These are phyloP conservation scores for Chlamydomonas applanata DNA, from an alignment of 139 green algal species.

Conservation along the genomic window DNA sequence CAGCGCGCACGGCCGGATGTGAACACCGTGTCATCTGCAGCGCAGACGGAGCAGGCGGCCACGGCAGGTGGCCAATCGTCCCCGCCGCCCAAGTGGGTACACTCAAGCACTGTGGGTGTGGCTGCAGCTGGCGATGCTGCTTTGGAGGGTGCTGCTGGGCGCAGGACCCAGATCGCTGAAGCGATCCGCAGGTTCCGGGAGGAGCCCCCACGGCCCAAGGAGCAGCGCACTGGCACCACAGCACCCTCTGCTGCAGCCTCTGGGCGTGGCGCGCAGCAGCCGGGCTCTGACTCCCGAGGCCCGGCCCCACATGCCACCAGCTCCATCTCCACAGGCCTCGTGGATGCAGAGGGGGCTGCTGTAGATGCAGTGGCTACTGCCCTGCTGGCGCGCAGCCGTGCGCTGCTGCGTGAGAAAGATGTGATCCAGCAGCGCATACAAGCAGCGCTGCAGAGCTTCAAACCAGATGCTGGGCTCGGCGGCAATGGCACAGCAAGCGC, in stretches of 20 bases:
- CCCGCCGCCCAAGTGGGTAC: no score
- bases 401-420: slow-evolving; percentile 26
- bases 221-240: not conserved
- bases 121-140: not conserved
- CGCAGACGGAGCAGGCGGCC: slow-evolving; percentile 1
- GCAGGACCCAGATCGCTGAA: not conserved
- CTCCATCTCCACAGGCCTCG: no score
- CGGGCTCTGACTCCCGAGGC: no score
- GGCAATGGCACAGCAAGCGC: no score
- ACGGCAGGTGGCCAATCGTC: not conserved
- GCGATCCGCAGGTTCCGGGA: not conserved
- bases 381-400: slow-evolving; percentile 28
- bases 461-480: not conserved
- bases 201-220: not conserved
- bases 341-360: no score
- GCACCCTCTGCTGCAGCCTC: not conserved
- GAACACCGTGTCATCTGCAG: slow-evolving; percentile 3
- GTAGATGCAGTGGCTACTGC: slow-evolving; percentile 22
- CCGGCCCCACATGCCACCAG: no score
- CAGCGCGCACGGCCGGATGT: not conserved
- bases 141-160: not conserved
- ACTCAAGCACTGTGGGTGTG: not conserved
- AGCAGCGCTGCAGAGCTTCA: slow-evolving; percentile 13
- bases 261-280: no score
- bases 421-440: slow-evolving; percentile 35